Evolutionary conservation across 225 moss, liverwort and hornwort species (phyloP), one percentile per base, ranked within the genome.

Genomic region (Straminergon stramineum): DNA sequence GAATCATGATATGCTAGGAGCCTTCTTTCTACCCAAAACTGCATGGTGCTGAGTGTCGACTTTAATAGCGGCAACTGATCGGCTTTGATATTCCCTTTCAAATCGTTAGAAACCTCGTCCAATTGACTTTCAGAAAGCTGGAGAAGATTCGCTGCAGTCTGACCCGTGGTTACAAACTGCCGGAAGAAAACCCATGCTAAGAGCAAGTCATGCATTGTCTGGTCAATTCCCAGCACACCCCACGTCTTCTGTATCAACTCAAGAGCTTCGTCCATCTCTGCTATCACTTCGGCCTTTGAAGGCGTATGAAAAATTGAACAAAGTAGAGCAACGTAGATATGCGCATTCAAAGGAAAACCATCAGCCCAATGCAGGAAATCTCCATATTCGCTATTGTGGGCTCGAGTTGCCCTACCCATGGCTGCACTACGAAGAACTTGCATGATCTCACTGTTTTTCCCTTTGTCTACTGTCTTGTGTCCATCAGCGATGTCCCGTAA

Each of bases 321-420:
- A 76, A 99, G 92, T 57, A 99, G 94, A 79, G 97, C 92, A 80
- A 93, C 82, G 70, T 99, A 99, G 7, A 99, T 90, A 83, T 93
- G 92, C 53, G 96, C 95, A 92, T 99, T 99, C 86, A 99, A 91
- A 81, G 99, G 99, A 85, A 92, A 96, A 43, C 99, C 99, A 90
- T 99, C 99, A 83, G 96, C 99, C 99, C 99, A 99, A 86, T 99
- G 99, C 85, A 97, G 87, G 67, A 94, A 93, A 91, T 91, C 93
- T 62, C 94, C 94, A 82, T 91, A 95, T 82, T 97, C 97, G 89
- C 95, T 94, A 90, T 96, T 95, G 86, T 93, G 91, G n/a, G 94
- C 91, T 90, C 95, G 95, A 70, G 96, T 95, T 88, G 97, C 97
- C 88, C 95, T 94, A 48, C 97, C 94, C 92, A 97, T 91, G 57